Base-by-base conservation (phyloP, 192 early-diverging fungal species). In the Spizellomyces sp. region DNA sequence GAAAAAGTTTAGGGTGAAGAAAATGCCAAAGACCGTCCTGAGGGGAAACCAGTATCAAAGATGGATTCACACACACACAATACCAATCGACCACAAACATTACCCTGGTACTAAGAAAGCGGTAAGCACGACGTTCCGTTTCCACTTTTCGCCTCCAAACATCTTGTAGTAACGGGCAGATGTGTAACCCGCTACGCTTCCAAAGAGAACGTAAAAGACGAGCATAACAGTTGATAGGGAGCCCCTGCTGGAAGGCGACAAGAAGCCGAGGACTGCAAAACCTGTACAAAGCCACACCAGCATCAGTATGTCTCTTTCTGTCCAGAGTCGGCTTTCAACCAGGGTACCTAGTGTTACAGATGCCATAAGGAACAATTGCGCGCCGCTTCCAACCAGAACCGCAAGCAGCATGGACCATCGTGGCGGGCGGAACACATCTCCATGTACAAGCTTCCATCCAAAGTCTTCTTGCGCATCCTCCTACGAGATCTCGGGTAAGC, bases 251-350 rank as follows among this genome's bases (percentile, higher is more conserved):
- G 82, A 80, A 6, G 84, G 84, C 17, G 95, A 97, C 66, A 99
- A 85, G 86, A 99, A 99, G 10, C 96, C 96, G 60, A 99, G 90
- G 14, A 93, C 86, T 6, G 96, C 96, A 86, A 99, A 94, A 1
- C 90, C 86, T 87, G 76, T 9, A 22, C 55, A 21, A 58, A 19
- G 15, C 15, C 52, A 55, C 19, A 21, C 61, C n/a, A 22, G 27
- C 22, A 22, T 62, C 15, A 62, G 27, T 17, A 62, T 17, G 27
- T 36, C 27, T 36, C 27, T 0, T 36, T 36, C 3, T 36, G 3
- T 15, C 9, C 9, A 12, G 2, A 14, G 48, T 42, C 68, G 83
- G 82, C 71, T 3, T 36, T 36, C 27, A 36, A 36, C 27, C 27
- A 36, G 27, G 27, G 27, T 36, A 36, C 27, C 27, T 15, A 88